Percentiles rank a stretch among this genome's conserved stretches.
Conservation (phyloP, 2,329 filamentous ascomycete genomes). For the Metarhizium rileyi region DNA sequence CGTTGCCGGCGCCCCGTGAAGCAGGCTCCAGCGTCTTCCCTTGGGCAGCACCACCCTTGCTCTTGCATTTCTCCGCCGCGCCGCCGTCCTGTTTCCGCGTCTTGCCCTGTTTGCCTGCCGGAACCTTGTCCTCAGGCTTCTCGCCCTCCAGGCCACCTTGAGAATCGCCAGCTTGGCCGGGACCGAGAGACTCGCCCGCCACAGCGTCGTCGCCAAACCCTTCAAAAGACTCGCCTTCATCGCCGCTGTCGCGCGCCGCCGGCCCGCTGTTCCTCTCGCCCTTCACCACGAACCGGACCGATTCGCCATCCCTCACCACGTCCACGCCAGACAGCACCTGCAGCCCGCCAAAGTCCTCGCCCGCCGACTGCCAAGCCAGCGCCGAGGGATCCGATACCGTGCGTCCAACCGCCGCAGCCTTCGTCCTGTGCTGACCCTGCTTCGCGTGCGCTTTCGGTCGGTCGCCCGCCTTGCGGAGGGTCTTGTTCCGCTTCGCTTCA, state of each 20-base stretch:
- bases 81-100: constrained; percentile 10
- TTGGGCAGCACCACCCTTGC: constrained; percentile 23
- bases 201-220: constrained; percentile 48
- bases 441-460: constrained; percentile 1
- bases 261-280: constrained; percentile 10
- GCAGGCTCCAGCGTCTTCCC: constrained; percentile 27
- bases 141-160: constrained; percentile 20
- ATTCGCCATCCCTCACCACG: constrained; percentile 57
- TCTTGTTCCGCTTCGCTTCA: constrained; percentile 27
- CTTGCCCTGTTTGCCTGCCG: constrained; percentile 8
- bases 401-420: constrained; percentile 10
- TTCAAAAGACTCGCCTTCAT: constrained; percentile 49
- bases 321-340: constrained; percentile 91
- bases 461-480: constrained; percentile 6
- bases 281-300: constrained; percentile 44
- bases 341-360: constrained; percentile 86
- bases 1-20: constrained; percentile 27
- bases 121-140: constrained; percentile 6
- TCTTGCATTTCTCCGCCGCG: constrained; percentile 9
- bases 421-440: constrained; percentile 5
- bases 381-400: constrained; percentile 34
- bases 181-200: constrained; percentile 22
- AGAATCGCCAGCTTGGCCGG: constrained; percentile 22
- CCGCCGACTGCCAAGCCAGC: constrained; percentile 61
- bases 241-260: constrained; percentile 10